Conservation (phyloP, 1,139 yeast genomes). For the Nakaseomyces nivariensis region DNA sequence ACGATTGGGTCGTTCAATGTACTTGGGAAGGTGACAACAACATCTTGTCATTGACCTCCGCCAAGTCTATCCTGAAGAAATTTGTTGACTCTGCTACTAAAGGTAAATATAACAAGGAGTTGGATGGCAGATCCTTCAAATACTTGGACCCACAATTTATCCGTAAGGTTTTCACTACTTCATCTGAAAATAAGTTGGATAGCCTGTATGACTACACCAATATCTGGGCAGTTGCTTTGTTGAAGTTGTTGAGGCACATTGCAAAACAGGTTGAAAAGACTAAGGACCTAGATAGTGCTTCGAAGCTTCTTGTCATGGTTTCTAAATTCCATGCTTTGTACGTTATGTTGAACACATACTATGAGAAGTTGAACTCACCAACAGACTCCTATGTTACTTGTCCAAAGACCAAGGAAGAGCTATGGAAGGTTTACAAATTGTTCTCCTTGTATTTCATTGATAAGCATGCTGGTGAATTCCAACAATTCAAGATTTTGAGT, state of each 20-base stretch:
- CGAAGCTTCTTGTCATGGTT: conserved; percentile 47
- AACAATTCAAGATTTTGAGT: conserved; percentile 51
- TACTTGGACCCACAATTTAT: conserved; percentile 33
- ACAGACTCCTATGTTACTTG: conserved; percentile 23
- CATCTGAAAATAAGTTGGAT: conserved; percentile 31
- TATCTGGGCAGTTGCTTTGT: conserved; percentile 40
- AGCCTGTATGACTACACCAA: conserved; percentile 32
- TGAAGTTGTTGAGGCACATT: conserved; percentile 40
- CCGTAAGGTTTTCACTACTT: conserved; percentile 15
- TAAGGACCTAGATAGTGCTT: conserved; percentile 46
- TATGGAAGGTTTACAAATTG: conserved; percentile 43
- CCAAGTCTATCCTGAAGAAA: conserved; percentile 61
- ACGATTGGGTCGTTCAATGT: conserved; percentile 93
- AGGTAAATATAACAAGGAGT: conserved; percentile 35
- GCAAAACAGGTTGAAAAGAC: conserved; percentile 36
- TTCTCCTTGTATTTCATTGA: conserved; percentile 69
- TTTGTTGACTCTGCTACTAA: conserved; percentile 32
- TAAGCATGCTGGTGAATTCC: conserved; percentile 64
- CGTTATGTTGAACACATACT: conserved; percentile 33
- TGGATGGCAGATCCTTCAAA: conserved; percentile 30
- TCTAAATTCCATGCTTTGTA: conserved; percentile 58
- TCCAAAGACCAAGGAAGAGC: conserved; percentile 30
- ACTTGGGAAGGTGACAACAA: conserved; percentile 98
- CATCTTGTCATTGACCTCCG: conserved; percentile 73
- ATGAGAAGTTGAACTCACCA: conserved; percentile 22